Evolutionary conservation across 2,329 filamentous ascomycete genomes (phyloP).

Genomic region (Didymosphaeria variabile): DNA sequence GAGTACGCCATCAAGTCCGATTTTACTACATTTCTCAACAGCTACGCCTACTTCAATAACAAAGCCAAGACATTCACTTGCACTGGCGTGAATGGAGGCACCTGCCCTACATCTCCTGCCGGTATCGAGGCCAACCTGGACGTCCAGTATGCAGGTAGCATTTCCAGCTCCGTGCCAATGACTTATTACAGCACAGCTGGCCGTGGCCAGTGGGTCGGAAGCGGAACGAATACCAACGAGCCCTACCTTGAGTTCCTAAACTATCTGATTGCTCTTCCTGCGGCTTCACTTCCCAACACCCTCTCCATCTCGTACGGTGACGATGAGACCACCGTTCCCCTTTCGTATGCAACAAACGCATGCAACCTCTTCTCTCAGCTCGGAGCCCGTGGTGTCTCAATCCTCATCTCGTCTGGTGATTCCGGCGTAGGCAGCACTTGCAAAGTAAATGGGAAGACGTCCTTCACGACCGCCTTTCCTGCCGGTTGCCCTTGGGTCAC

Average conservation of each 20-base stretch:
- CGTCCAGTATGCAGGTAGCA: constrained; percentile 30
- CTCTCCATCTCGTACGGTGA: constrained; percentile 73
- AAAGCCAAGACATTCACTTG: constrained; percentile 28
- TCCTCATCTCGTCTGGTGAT: constrained; percentile 67
- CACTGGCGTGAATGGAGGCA: constrained; percentile 27
- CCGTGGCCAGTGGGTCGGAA: constrained; percentile 54
- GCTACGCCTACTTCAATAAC: constrained; percentile 28
- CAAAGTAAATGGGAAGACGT: constrained; percentile 48
- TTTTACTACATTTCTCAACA: constrained; percentile 31
- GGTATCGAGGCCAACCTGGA: constrained; percentile 32
- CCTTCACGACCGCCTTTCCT: constrained; percentile 61
- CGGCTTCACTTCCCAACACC: constrained; percentile 65
- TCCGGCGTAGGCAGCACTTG: constrained; percentile 60
- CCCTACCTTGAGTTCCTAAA: constrained; percentile 69
- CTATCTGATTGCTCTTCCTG: constrained; percentile 62
- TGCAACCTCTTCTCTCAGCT: constrained; percentile 70
- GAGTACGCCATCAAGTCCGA: constrained; percentile 33
- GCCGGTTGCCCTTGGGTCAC: constrained; percentile 63
- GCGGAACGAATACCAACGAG: constrained; percentile 65
- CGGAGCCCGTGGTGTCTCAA: constrained; percentile 67
- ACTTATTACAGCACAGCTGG: constrained; percentile 67
- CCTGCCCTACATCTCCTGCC: constrained; percentile 24
- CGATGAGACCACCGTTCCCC: constrained; percentile 68
- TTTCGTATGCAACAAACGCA: constrained; percentile 65
- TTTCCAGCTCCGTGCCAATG: constrained; percentile 46